A percentile compares a stretch with the other conserved stretches of the same genome.
These are phyloP conservation scores for Leucoagaricus sp. DNA, from an alignment of 1,284 basidiomycete species.

Conservation along the genomic window DNA sequence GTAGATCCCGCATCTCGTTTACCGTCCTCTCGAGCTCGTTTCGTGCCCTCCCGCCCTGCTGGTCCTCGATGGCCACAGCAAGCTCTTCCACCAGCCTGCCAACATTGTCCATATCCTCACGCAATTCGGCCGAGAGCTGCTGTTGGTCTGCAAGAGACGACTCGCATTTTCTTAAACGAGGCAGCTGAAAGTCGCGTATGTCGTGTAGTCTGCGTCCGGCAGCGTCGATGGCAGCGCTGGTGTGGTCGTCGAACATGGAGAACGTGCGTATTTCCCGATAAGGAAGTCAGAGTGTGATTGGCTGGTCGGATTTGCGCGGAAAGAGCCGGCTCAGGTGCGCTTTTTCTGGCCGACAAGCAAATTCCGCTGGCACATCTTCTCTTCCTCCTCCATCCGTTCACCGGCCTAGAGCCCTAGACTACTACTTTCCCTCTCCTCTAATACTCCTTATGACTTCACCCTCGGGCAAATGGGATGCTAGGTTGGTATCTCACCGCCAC, in stretches of 20 bases:
- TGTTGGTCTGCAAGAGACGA: slow-evolving; percentile 48
- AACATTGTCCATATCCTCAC: slow-evolving; percentile 71
- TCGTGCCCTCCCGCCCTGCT: slow-evolving; percentile 55
- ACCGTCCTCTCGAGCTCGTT: slow-evolving; percentile 52
- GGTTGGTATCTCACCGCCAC: slow-evolving; percentile 40
- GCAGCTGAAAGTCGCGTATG: slow-evolving; percentile 11
- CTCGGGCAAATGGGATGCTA: slow-evolving; percentile 65
- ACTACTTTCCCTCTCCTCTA: slow-evolving; percentile 24
- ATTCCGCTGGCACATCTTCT: slow-evolving; percentile 26
- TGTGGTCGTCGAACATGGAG: slow-evolving; percentile 12
- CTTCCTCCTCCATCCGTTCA: slow-evolving; percentile 27
- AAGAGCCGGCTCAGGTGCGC: slow-evolving; percentile 27
- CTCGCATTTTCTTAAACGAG: slow-evolving; percentile 11
- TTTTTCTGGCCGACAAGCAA: slow-evolving; percentile 25
- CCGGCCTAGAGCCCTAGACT: slow-evolving; percentile 29
- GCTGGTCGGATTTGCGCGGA: slow-evolving; percentile 33
- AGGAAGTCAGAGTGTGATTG: slow-evolving; percentile 28
- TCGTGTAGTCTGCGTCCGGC: slow-evolving; percentile 9
- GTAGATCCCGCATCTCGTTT: slow-evolving; percentile 44
- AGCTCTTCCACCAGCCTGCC: slow-evolving; percentile 70
- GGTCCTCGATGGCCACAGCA: slow-evolving; percentile 67
- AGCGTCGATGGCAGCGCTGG: neutral
- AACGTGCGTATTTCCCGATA: slow-evolving; percentile 17
- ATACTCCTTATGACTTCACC: slow-evolving; percentile 23
- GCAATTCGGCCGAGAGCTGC: slow-evolving; percentile 70